phyloP scores from a whole-genome alignment of 805 yeast species.

The Kodamaea laetipori region DNA sequence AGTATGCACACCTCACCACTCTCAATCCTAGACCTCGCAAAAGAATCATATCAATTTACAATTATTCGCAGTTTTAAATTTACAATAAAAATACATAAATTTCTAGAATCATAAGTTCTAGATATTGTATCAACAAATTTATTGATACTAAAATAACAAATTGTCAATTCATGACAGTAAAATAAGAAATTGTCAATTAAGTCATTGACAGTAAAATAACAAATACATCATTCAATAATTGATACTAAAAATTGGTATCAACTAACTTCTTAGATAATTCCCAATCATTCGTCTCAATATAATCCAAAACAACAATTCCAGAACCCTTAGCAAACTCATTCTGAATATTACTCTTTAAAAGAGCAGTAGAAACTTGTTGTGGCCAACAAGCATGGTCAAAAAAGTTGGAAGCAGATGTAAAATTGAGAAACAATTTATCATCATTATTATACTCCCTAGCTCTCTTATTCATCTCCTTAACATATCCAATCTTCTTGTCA shows the following conservation, averaged over 20 bases:
- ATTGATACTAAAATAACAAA: too few relatives aligned
- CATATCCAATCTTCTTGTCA: conserved; percentile 55
- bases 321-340: conserved; percentile 54
- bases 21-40: not conserved
- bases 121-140: too few relatives aligned
- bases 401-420: conserved; percentile 73
- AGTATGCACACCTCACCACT: conserved; percentile 5
- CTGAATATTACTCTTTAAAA: conserved; percentile 45
- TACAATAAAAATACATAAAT: conserved; percentile 5
- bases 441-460: conserved; percentile 55
- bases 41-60: not conserved
- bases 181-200: too few relatives aligned
- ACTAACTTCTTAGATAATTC: conserved; percentile 51
- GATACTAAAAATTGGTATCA: conserved; percentile 47
- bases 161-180: too few relatives aligned
- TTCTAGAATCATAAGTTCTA: too few relatives aligned
- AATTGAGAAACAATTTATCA: conserved; percentile 66
- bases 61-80: not conserved
- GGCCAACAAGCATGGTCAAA: conserved; percentile 79
- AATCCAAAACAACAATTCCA: conserved; percentile 71
- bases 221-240: too few relatives aligned
- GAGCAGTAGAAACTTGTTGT: conserved; percentile 57
- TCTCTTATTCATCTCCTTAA: conserved; percentile 54
- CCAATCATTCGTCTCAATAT: conserved; percentile 65
- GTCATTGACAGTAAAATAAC: too few relatives aligned